Evolutionary conservation across 768 basidiomycete species (phyloP).

Genomic region (Mycena olivaceomarginata): DNA sequence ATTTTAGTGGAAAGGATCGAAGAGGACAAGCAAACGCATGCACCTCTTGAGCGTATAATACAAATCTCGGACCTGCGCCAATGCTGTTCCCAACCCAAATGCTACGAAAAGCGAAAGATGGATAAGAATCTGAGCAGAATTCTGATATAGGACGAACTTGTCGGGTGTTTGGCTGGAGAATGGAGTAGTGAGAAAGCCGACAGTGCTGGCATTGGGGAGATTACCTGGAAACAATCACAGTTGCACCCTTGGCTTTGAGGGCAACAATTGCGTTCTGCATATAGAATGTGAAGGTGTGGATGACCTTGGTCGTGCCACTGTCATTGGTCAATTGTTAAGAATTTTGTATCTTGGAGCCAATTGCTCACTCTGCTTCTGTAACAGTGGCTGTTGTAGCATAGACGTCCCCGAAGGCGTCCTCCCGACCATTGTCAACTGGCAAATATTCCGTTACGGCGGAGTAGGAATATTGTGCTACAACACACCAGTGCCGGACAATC

Average conservation of each 20-base stretch:
- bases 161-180: slow-evolving; percentile 64
- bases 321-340: background rate
- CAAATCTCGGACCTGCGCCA: slow-evolving; percentile 63
- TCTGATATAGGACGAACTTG: slow-evolving; percentile 29
- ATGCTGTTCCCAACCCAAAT: slow-evolving; percentile 61
- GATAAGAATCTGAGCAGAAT: background rate
- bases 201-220: too few relatives aligned
- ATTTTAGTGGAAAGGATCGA: background rate
- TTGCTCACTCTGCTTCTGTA: slow-evolving; percentile 56
- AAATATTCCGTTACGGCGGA: background rate
- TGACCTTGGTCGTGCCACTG: slow-evolving; percentile 61
- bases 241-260: slow-evolving; percentile 67
- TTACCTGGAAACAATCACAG: slow-evolving; percentile 61
- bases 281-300: slow-evolving; percentile 65
- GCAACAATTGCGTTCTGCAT: slow-evolving; percentile 41
- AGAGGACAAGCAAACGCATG: too few relatives aligned
- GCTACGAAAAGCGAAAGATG: background rate
- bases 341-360: background rate
- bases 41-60: slow-evolving; percentile 60
- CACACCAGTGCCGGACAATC: slow-evolving; percentile 40
- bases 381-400: slow-evolving; percentile 60
- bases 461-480: background rate
- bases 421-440: slow-evolving; percentile 62
- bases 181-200: too few relatives aligned
- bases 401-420: slow-evolving; percentile 62